Percentiles rank a stretch among this genome's conserved stretches.
These are phyloP conservation scores for Sporisorium scitamineum DNA, from an alignment of 1,284 basidiomycete genomes.

Conservation along the genomic window DNA sequence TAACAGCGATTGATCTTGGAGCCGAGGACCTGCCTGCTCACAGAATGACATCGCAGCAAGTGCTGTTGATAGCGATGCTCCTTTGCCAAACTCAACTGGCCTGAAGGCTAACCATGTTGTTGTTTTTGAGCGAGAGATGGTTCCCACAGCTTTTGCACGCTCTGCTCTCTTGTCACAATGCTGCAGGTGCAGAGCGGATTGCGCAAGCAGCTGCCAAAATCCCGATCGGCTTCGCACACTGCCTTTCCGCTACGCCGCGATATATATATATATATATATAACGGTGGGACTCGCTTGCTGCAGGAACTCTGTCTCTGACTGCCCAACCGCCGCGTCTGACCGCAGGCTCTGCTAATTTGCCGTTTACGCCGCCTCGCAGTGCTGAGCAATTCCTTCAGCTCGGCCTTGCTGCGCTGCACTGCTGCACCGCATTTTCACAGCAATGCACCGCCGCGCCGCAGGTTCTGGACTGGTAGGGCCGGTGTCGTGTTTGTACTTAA, in stretches of 20 bases:
- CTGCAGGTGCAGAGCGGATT: neutral
- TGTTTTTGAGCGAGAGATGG: neutral
- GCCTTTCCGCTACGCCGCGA: neutral
- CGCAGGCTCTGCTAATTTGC: conserved; percentile 1
- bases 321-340: neutral
- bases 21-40: neutral
- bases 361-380: neutral
- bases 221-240: neutral
- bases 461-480: neutral
- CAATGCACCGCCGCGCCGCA: conserved; percentile 1
- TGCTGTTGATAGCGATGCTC: neutral
- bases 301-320: neutral
- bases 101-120: neutral
- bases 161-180: neutral
- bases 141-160: neutral
- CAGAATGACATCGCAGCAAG: neutral
- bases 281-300: neutral
- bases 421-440: neutral
- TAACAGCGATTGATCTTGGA: too few species aligned
- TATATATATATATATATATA: too few species aligned
- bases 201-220: neutral
- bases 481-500: conserved; percentile 12
- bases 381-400: neutral
- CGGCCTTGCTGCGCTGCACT: neutral
- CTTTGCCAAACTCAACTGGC: neutral